phyloP scores from a whole-genome alignment of 768 basidiomycete genomes.

The Holtermanniella nyarrowii region DNA sequence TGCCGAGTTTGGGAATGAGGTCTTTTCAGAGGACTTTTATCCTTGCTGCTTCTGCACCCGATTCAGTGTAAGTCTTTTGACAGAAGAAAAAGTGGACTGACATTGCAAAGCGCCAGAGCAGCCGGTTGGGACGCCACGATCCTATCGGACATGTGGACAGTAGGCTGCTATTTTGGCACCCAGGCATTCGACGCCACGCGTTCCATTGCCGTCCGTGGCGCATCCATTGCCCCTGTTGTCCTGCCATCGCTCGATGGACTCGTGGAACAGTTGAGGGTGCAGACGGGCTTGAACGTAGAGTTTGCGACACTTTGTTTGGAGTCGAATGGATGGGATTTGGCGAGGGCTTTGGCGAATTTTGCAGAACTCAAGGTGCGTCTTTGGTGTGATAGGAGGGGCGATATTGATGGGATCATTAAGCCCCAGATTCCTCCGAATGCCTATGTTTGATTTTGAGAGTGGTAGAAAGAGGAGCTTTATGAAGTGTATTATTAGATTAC shows the following conservation, averaged over 20 bases:
- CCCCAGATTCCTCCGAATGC: too few species aligned
- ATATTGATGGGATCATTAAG: too few species aligned
- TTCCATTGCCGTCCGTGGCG: constrained; percentile 33
- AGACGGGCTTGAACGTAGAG: constrained; percentile 66
- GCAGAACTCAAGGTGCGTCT: constrained; percentile 60
- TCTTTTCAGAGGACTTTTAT: constrained; percentile 92
- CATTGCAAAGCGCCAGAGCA: constrained; percentile 42
- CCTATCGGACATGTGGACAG: constrained; percentile 73
- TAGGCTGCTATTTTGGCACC: constrained; percentile 73
- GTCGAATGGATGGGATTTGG: constrained; percentile 74
- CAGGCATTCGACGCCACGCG: constrained; percentile 58
- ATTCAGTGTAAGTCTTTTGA: constrained; percentile 59
- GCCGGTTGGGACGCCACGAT: constrained; percentile 85
- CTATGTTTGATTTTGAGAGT: too few species aligned
- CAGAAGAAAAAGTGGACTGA: constrained; percentile 4
- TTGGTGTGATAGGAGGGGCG: too few species aligned
- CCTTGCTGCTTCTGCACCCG: constrained; percentile 65
- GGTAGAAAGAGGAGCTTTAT: too few species aligned
- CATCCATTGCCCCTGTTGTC: constrained; percentile 22
- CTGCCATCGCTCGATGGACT: constrained; percentile 14
- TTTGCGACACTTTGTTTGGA: constrained; percentile 76
- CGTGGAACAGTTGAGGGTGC: constrained; percentile 53
- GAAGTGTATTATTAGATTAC: too few species aligned
- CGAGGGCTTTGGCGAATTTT: constrained; percentile 71
- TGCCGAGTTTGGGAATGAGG: constrained; percentile 34